A percentile compares a stretch with the other conserved stretches of the same genome.
Evolutionary conservation across 1,139 yeast genomes (phyloP).

Genomic region (Meyerozyma guilliermondii): DNA sequence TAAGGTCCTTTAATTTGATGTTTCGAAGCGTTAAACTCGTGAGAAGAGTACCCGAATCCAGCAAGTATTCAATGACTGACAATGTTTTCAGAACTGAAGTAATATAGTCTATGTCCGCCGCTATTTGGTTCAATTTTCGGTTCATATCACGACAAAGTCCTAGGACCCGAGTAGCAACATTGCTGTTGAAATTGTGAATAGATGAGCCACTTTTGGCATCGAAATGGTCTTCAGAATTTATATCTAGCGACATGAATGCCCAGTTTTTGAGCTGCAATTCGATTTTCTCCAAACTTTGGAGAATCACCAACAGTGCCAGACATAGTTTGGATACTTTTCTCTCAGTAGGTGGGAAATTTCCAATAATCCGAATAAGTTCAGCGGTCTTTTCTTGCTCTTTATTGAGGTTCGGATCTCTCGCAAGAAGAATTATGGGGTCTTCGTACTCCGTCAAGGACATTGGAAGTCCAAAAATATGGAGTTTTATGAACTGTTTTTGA

Average conservation of each 20-base stretch:
- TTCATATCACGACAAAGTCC: conserved; percentile 45
- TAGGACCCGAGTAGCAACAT: conserved; percentile 45
- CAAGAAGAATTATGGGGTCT: conserved; percentile 45
- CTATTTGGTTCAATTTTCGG: conserved; percentile 33
- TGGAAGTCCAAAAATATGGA: not conserved
- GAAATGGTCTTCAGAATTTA: conserved; percentile 41
- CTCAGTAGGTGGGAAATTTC: conserved; percentile 40
- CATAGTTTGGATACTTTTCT: conserved; percentile 47
- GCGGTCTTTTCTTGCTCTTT: conserved; percentile 39
- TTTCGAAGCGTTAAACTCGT: conserved; percentile 46
- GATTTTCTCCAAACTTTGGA: conserved; percentile 47
- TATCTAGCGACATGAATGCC: conserved; percentile 54
- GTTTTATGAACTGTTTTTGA: too few species aligned
- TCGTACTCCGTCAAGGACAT: conserved; percentile 17
- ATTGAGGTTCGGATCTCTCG: conserved; percentile 47
- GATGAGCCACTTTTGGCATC: conserved; percentile 15
- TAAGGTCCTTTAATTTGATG: conserved; percentile 43
- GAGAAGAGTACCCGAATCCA: conserved; percentile 55
- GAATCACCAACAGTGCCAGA: conserved; percentile 40
- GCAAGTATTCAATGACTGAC: conserved; percentile 43
- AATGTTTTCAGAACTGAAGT: conserved; percentile 38
- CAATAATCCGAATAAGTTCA: conserved; percentile 36
- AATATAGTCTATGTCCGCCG: conserved; percentile 42
- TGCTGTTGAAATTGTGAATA: conserved; percentile 41
- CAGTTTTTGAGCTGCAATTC: conserved; percentile 46